Evolutionary conservation across 2,329 filamentous ascomycete genomes (phyloP).

Genomic region (Hysterium pulicare): DNA sequence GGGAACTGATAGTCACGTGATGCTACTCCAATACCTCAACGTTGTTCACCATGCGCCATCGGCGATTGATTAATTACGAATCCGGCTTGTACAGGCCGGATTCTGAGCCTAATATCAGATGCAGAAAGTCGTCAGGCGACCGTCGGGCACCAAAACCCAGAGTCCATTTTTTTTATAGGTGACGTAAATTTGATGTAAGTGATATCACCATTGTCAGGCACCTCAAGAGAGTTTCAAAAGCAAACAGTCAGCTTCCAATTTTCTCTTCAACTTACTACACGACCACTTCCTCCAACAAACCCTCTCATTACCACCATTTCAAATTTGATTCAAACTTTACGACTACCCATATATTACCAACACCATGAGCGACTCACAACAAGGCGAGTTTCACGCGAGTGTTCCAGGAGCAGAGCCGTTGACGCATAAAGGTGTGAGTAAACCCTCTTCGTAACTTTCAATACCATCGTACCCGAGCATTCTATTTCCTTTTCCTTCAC

Average conservation of each 20-base stretch:
- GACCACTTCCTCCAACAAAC: too few relatives aligned
- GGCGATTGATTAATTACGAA: too few relatives aligned
- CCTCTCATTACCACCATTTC: too few relatives aligned
- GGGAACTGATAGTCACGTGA: neutral
- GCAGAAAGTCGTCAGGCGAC: too few relatives aligned
- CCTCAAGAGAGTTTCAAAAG: neutral
- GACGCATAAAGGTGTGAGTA: slow-evolving; percentile 52
- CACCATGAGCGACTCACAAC: slow-evolving; percentile 41
- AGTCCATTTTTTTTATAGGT: too few relatives aligned
- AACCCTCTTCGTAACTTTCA: neutral
- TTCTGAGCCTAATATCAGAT: too few relatives aligned
- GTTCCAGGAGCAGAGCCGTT: slow-evolving; percentile 53
- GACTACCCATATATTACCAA: neutral
- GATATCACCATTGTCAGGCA: neutral
- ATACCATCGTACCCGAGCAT: neutral
- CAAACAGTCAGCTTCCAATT: too few relatives aligned
- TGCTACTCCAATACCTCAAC: neutral
- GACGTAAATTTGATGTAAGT: slow-evolving; percentile 3
- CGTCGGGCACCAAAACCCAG: too few relatives aligned
- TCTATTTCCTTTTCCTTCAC: neutral
- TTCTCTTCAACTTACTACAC: too few relatives aligned
- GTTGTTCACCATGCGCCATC: too few relatives aligned
- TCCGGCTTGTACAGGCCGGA: too few relatives aligned
- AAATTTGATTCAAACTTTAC: too few relatives aligned
- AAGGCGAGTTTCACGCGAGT: slow-evolving; percentile 56